phyloP scores from a whole-genome alignment of 805 yeast genomes.

The Sugiyamaella floridensis region DNA sequence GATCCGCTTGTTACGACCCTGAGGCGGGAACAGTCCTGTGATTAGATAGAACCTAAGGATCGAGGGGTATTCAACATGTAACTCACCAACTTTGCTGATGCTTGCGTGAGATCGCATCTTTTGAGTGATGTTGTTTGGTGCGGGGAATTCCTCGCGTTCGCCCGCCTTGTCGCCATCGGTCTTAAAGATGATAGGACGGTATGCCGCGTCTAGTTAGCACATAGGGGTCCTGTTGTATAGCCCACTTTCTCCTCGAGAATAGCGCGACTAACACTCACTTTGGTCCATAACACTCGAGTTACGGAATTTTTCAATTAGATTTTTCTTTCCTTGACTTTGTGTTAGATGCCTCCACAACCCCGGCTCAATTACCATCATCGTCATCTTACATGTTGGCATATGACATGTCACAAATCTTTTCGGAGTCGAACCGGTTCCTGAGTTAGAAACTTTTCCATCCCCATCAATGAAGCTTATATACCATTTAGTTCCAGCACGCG shows the following conservation, averaged over 20 bases:
- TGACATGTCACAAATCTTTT: constrained; percentile 44
- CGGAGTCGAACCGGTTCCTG: constrained; percentile 40
- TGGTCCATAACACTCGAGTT: constrained; percentile 45
- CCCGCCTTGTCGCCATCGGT: constrained; percentile 41
- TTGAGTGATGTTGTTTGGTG: constrained; percentile 31
- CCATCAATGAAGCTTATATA: constrained; percentile 2
- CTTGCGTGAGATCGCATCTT: constrained; percentile 32
- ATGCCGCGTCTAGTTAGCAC: constrained; percentile 31
- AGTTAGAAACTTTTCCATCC: background rate
- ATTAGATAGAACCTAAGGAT: background rate
- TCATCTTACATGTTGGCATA: constrained; percentile 40
- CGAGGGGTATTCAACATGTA: background rate
- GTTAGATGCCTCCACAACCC: background rate
- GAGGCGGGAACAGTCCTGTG: constrained; percentile 17
- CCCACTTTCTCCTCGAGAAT: background rate
- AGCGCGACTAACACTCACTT: constrained; percentile 12
- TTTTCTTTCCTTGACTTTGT: constrained; percentile 38
- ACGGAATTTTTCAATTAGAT: constrained; percentile 42
- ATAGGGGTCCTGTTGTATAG: no score
- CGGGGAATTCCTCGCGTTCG: constrained; percentile 37
- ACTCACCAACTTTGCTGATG: constrained; percentile 27
- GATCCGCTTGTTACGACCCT: constrained; percentile 2
- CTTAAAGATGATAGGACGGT: constrained; percentile 43
- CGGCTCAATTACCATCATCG: background rate
- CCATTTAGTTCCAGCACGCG: constrained; percentile 44